These are phyloP conservation scores for Coemansia sp. DNA, from an alignment of 371 early-diverging fungal species.

Conservation along the genomic window DNA sequence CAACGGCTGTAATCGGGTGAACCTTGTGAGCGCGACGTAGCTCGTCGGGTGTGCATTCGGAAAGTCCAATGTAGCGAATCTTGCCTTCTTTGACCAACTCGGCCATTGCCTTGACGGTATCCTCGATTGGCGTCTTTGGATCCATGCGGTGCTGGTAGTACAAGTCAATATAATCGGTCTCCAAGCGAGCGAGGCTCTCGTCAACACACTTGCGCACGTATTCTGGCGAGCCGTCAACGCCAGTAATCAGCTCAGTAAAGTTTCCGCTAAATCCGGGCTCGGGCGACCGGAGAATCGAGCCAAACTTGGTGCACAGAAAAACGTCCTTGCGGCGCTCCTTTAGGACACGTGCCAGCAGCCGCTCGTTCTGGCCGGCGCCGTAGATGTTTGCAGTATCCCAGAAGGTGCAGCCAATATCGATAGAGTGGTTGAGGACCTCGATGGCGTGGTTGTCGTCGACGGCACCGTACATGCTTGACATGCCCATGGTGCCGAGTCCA, in stretches of 20 bases:
- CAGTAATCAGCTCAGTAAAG: constrained; percentile 11
- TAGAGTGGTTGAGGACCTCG: constrained; percentile 47
- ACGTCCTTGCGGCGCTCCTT: constrained; percentile 52
- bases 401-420: constrained; percentile 37
- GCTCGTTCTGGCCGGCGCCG: constrained; percentile 51
- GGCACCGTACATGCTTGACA: constrained; percentile 38
- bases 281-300: constrained; percentile 18
- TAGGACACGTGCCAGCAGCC: constrained; percentile 48
- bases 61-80: constrained; percentile 60
- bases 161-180: constrained; percentile 55
- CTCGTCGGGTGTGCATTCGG: constrained; percentile 56
- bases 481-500: constrained; percentile 41
- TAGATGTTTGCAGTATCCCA: constrained; percentile 48
- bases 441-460: constrained; percentile 36
- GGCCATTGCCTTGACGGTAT: constrained; percentile 59
- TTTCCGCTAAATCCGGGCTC: constrained; percentile 6
- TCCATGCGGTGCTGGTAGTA: constrained; percentile 63
- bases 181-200: constrained; percentile 48
- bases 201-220: constrained; percentile 55
- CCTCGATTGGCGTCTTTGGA: constrained; percentile 56
- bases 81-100: constrained; percentile 63
- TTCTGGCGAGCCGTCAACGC: constrained; percentile 53
- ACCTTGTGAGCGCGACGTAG: constrained; percentile 62
- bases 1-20: constrained; percentile 64
- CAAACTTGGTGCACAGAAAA: constrained; percentile 58